A percentile compares a stretch with the other conserved stretches of the same genome.
Evolutionary conservation across 768 basidiomycete genomes (phyloP).

Genomic region (Hericium erinaceus): DNA sequence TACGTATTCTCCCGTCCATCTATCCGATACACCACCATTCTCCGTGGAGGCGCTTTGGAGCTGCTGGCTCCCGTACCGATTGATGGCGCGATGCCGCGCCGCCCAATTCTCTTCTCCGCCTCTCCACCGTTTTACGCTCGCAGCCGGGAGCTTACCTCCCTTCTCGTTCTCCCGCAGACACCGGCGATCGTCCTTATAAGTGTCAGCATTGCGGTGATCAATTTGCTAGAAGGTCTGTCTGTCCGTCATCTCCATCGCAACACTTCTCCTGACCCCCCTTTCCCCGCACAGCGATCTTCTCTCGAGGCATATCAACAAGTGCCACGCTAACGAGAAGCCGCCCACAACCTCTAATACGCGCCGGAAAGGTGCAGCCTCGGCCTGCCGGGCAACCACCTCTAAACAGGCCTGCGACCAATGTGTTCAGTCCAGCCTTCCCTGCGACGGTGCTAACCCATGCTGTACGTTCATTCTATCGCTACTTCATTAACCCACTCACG

Average conservation of each 20-base stretch:
- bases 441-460: slow-evolving; percentile 75
- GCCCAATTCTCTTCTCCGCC: not conserved
- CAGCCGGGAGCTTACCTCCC: slow-evolving; percentile 4
- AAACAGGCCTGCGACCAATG: slow-evolving; percentile 86
- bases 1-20: slow-evolving; percentile 33
- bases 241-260: slow-evolving; percentile 1
- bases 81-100: not conserved
- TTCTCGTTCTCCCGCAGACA: slow-evolving; percentile 39
- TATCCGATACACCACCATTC: slow-evolving; percentile 8
- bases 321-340: slow-evolving; percentile 70
- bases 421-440: slow-evolving; percentile 63
- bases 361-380: slow-evolving; percentile 58
- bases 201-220: slow-evolving; percentile 85
- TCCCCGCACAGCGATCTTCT: slow-evolving; percentile 57
- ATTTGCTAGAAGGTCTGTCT: slow-evolving; percentile 68
- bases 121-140: slow-evolving; percentile 2
- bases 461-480: slow-evolving; percentile 33
- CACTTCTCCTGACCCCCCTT: not conserved
- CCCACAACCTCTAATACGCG: slow-evolving; percentile 34
- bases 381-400: slow-evolving; percentile 65
- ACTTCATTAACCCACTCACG: slow-evolving; percentile 2
- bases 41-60: not conserved
- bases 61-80: not conserved
- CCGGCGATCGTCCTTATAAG: slow-evolving; percentile 84
- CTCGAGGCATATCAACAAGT: slow-evolving; percentile 82